A percentile compares a stretch with the other conserved stretches of the same genome.
Conservation (phyloP, 2,329 filamentous ascomycete species). For the Cladosporium austrohemisphaericum region DNA sequence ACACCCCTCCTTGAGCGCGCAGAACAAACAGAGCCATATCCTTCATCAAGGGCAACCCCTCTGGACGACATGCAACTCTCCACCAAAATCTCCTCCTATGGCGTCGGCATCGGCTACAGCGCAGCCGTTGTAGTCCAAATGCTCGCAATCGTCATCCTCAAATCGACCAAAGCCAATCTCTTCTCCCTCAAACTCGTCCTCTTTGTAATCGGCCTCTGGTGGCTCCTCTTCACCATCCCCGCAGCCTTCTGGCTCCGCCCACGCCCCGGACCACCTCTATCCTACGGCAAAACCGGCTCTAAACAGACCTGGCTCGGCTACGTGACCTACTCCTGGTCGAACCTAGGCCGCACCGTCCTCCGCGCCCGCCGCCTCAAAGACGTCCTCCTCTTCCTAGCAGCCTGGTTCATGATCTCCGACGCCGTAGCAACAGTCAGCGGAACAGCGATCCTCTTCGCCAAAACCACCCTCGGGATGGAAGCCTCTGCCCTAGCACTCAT, state of each 20-base stretch:
- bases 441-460: conserved; percentile 92
- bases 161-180: conserved; percentile 68
- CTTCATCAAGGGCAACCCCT: conserved; percentile 35
- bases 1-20: conserved; percentile 34
- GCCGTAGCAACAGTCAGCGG: conserved; percentile 92
- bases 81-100: conserved; percentile 84
- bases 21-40: conserved; percentile 31
- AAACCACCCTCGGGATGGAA: conserved; percentile 86
- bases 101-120: conserved; percentile 90
- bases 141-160: conserved; percentile 70
- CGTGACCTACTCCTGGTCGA: conserved; percentile 78
- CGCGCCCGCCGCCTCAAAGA: conserved; percentile 70
- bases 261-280: conserved; percentile 74
- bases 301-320: conserved; percentile 62
- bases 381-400: conserved; percentile 72
- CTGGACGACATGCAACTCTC: conserved; percentile 70
- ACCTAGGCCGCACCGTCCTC: conserved; percentile 73
- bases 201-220: conserved; percentile 85
- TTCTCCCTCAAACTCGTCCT: conserved; percentile 84
- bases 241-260: conserved; percentile 82
- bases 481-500: conserved; percentile 86
- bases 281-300: conserved; percentile 25
- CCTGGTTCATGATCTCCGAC: conserved; percentile 93
- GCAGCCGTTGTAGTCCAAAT: conserved; percentile 83
- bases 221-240: conserved; percentile 86